A percentile compares a stretch with the other conserved stretches of the same genome.
These are phyloP conservation scores for Komagataella ulmi DNA, from an alignment of 805 yeast genomes.

Conservation along the genomic window DNA sequence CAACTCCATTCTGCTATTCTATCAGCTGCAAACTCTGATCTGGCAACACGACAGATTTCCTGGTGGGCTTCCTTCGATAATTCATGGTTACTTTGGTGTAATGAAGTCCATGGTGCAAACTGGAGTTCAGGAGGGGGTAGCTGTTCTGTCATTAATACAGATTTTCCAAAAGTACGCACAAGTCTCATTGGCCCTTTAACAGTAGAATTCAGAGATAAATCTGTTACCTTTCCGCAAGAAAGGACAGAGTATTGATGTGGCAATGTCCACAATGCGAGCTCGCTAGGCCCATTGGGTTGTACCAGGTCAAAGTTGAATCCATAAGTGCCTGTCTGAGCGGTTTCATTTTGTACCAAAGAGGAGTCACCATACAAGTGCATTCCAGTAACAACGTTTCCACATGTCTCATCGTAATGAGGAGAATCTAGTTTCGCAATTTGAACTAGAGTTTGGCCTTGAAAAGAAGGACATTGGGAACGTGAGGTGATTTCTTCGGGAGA, in stretches of 20 bases:
- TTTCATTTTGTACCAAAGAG: conserved; percentile 6
- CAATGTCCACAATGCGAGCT: conserved; percentile 32
- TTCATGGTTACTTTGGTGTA: conserved; percentile 18
- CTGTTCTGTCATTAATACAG: conserved; percentile 10
- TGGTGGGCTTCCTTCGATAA: conserved; percentile 22
- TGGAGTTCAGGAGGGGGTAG: conserved; percentile 19
- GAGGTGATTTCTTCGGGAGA: background rate
- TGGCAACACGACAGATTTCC: conserved; percentile 32
- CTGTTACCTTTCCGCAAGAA: conserved; percentile 7
- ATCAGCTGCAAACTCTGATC: conserved; percentile 32
- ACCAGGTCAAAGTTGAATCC: conserved; percentile 23
- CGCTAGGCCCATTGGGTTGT: conserved; percentile 33
- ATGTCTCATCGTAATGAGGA: conserved; percentile 43
- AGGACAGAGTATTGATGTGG: conserved; percentile 26
- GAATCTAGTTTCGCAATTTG: conserved; percentile 7
- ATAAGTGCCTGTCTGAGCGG: conserved; percentile 16
- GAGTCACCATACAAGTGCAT: conserved; percentile 26
- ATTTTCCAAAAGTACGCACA: conserved; percentile 14
- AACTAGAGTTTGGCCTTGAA: conserved; percentile 1
- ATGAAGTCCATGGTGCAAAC: conserved; percentile 44
- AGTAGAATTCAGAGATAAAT: conserved; percentile 31
- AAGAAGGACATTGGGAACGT: background rate
- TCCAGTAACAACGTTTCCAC: conserved; percentile 50
- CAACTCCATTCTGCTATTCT: conserved; percentile 47
- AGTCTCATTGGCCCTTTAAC: conserved; percentile 38